Conservation (phyloP, 768 basidiomycete genomes). For the Leucocoprinus birnbaumii region DNA sequence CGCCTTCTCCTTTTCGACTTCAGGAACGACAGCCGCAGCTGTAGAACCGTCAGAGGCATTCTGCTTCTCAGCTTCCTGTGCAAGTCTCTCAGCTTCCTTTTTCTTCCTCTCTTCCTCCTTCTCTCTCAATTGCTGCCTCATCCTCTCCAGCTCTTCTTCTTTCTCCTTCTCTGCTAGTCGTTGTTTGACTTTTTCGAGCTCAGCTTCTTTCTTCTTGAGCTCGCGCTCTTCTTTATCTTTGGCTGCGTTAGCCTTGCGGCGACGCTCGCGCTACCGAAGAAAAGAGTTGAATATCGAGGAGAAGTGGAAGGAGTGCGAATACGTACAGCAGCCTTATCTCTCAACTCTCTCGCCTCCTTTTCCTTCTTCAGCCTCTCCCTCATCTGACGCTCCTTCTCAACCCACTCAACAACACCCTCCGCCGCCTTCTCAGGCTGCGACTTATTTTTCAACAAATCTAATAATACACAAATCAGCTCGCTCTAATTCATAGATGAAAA, state of each 20-base stretch:
- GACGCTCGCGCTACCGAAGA: conserved; percentile 39
- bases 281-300: not conserved
- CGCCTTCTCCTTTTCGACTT: conserved; percentile 22
- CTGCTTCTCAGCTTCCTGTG: conserved; percentile 22
- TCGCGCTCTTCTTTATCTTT: conserved; percentile 62
- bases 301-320: conserved; percentile 3
- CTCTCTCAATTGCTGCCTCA: conserved; percentile 41
- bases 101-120: conserved; percentile 35
- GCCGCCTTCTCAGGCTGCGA: conserved; percentile 77
- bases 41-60: too few relatives aligned
- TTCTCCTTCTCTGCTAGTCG: conserved; percentile 52
- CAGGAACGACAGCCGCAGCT: not conserved
- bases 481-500: conserved; percentile 13
- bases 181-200: conserved; percentile 50
- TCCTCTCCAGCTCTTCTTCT: conserved; percentile 38
- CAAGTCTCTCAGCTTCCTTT: conserved; percentile 22
- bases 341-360: conserved; percentile 66
- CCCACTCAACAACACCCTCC: conserved; percentile 66
- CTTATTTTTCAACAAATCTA: conserved; percentile 84
- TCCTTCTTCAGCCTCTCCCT: conserved; percentile 70
- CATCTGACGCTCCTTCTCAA: conserved; percentile 71
- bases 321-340: conserved; percentile 66
- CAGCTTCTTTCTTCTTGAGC: conserved; percentile 62
- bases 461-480: conserved; percentile 1
- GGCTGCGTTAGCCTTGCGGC: conserved; percentile 50